Evolutionary conservation across 2,329 filamentous ascomycete species (phyloP), one percentile per base, ranked within the genome.

Genomic region (Diplodia intermedia): DNA sequence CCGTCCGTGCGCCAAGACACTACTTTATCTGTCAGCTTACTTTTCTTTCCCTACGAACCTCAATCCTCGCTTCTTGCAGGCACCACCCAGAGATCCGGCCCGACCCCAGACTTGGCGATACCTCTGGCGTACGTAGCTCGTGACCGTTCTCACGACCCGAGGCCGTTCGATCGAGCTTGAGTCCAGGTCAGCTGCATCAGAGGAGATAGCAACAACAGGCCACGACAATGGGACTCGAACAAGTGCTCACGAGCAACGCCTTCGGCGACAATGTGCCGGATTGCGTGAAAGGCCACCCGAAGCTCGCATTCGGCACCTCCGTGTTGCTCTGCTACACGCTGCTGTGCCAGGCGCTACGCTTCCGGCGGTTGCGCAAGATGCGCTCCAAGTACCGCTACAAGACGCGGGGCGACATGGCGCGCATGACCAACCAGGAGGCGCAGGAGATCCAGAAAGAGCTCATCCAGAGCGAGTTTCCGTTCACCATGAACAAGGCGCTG

Each of bases 341-440:
- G 1, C 61, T 79, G 3, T 79, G 79, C 54, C 72, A 73, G 11
- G 47, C 71, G 6, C 72, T 84, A 15, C 79, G 82, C 5, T 79
- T 77, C 66, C 72, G 74, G 7, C 77, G 80, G 15, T 70, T 82
- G n/a, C 74, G 80, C 69, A 73, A 72, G 29, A 76, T 83, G 55
- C 76, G 81, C 43, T 72, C 75, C 54, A 77, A 81, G 66, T 83
- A 80, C 71, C 77, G 79, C 4, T 86, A 83, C 68, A 75, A 78
- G 9, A 83, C 79, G 3, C 76, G 82, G 11, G 79, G 80, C 26
- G 81, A 82, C 6, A 77, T 85, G 68, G 75, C 80, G n/a, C 77
- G 76, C 5, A 88, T 88, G 86, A 87, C 85, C 1, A 81, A 82
- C 38, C 77, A 83, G 31, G 81, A 88, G 55, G 86, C 86, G 1